Evolutionary conservation across 192 early-diverging fungal genomes (phyloP), one percentile per base, ranked within the genome.

Genomic region (Martensiomyces pterosporus): DNA sequence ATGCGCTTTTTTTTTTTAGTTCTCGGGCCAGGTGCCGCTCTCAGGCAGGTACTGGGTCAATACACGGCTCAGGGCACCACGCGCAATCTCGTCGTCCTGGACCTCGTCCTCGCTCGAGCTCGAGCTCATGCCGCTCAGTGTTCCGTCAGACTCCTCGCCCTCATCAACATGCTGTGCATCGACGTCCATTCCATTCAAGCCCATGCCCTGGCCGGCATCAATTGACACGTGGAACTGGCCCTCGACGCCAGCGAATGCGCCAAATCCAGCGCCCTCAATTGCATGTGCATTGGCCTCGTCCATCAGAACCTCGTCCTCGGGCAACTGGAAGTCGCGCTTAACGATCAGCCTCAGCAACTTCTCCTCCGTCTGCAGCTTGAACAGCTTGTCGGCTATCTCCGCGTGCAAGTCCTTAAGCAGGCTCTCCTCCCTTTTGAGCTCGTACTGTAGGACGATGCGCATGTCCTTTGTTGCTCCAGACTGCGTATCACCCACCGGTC

Each of bases 261-360:
- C 36, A 39, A 47, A 61, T 2, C 29, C 29, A 32, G 17, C 32
- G 22, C 15, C 18, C 3, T 51, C 49, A 1, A 36, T 6, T 9
- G 25, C 41, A 14, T 38, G 23, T 8, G 46, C 15, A 14, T 25
- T 24, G 7, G 36, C 37, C 14, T 57, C 54, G 26, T 35, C 51
- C 2, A 27, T 42, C 13, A 32, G 23, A 1, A 47, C 52, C 3
- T 72, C 57, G n/a, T n/a, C n/a, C 3, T 56, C 52, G 9, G 43
- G 50, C 17, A 72, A 39, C 37, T 72, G 61, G 52, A 72, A 58
- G 36, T 72, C 68, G 7, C 55, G 36, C 35, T 59, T 58, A 17
- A 74, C 71, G 19, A 67, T 48, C 64, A 74, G 62, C 16, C 71
- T 53, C 37, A 74, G 44, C 26, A 74, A 47, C 39, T 52, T 53